phyloP scores from a whole-genome alignment of 2,329 filamentous ascomycete genomes.

The Lecanicillium sp. region DNA sequence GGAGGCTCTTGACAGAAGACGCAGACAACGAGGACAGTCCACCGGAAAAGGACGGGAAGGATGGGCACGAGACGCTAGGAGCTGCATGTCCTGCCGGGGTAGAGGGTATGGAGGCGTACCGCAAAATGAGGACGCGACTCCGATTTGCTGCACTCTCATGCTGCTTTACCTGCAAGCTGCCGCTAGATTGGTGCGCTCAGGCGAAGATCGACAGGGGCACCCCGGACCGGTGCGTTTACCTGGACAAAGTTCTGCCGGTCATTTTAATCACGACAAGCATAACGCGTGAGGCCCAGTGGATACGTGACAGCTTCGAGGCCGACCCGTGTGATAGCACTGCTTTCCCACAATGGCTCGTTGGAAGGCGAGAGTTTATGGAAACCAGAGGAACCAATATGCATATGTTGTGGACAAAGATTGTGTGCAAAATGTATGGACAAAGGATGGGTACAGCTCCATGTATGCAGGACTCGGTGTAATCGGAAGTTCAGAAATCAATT shows the following conservation, averaged over 20 bases:
- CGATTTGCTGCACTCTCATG: not conserved
- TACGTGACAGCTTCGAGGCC: not conserved
- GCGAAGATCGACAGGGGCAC: not conserved
- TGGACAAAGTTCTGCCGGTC: not conserved
- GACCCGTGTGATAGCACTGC: not conserved
- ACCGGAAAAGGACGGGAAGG: too few relatives aligned
- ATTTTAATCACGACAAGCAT: not conserved
- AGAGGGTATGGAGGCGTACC: not conserved
- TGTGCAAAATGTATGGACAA: not conserved
- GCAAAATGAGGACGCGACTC: not conserved
- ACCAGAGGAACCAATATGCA: constrained; percentile 1
- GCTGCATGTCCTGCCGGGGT: not conserved
- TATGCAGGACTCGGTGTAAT: not conserved
- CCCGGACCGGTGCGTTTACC: not conserved
- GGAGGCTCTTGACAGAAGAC: not conserved
- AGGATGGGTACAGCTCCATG: not conserved
- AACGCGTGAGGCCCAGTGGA: not conserved
- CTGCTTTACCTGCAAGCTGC: constrained; percentile 1
- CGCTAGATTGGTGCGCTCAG: not conserved
- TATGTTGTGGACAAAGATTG: not conserved
- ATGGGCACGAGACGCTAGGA: not conserved
- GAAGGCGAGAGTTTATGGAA: not conserved
- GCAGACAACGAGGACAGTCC: too few relatives aligned
- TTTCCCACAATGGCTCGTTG: not conserved
- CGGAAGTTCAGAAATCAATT: not conserved